phyloP scores from a whole-genome alignment of 441 rosid genomes.

The Dalechampia spathulata region DNA sequence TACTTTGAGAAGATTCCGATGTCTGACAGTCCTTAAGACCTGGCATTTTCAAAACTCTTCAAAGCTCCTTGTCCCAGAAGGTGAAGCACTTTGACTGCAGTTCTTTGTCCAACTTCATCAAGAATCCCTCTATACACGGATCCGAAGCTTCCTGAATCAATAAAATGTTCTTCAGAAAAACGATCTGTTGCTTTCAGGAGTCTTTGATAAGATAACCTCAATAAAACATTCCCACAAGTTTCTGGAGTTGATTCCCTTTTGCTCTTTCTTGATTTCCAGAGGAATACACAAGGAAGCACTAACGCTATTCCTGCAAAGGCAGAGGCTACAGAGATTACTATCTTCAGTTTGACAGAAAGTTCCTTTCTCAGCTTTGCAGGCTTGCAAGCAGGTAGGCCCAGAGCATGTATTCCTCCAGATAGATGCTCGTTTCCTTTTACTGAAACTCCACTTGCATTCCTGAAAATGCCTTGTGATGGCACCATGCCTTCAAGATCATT shows the following conservation, averaged over 20 bases:
- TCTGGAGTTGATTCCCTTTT: background rate
- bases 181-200: conserved; percentile 4
- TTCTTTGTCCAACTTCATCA: background rate
- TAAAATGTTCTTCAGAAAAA: background rate
- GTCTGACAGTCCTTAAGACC: background rate
- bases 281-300: background rate
- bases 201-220: background rate
- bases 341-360: background rate
- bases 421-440: background rate
- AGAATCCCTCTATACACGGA: conserved; percentile 6
- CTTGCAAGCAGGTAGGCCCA: background rate
- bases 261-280: background rate
- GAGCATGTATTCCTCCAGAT: background rate
- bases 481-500: background rate
- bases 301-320: background rate
- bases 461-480: background rate
- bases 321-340: background rate
- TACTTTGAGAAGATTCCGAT: background rate
- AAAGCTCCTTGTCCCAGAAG: background rate
- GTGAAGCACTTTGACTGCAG: conserved; percentile 10
- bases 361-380: background rate
- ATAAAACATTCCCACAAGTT: background rate
- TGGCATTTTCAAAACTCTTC: background rate
- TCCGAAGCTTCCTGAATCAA: conserved; percentile 1
- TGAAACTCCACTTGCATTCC: background rate